Base-by-base conservation (phyloP, 1,284 basidiomycete genomes). In the Microbotryum silenes-acaulis region DNA sequence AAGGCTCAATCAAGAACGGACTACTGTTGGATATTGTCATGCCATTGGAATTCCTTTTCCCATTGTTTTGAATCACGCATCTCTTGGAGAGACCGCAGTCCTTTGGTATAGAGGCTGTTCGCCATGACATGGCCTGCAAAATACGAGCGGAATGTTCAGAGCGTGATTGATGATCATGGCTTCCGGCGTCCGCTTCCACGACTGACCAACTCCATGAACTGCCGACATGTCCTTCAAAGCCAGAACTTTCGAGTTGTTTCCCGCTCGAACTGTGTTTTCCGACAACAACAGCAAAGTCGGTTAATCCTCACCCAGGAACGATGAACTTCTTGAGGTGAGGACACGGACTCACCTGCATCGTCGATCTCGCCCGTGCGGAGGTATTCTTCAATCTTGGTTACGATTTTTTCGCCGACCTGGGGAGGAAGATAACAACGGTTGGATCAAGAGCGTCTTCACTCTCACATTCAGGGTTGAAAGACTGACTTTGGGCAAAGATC, bases 161-260 rank as follows among this genome's bases (percentile, higher is more conserved):
- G 37, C 16, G 14, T 42, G 37, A n/a, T n/a, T 4, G 6, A 9
- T 18, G 5, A 1, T 12, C 2, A 16, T 6, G 14, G 5, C 12
- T 42, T 42, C 9, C 37, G 14, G 16, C 31, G 31, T 9, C 12
- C 37, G 37, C 10, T 42, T 16, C 37, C 37, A 10, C 12, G 80
- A 85, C n/a, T 77, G 78, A 8, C 87, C 88, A 44, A 90, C 83
- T 8, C 87, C 85, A 57, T 90, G 83, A 62, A 89, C 76, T 2
- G 79, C 78, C n/a, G 80, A 78, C 66, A 90, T 86, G 0, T 77
- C 71, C 0, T 79, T 79, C 3, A 89, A 78, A 0, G 81, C 74
- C 51, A 77, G 74, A 72, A 82, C 88, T 44, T 85, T 81, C 18
- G 54, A 25, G n/a, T 61, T 51, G 23, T 57, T 59, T 47, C 51